Evolutionary conservation across 1,284 basidiomycete genomes (phyloP), one percentile per base, ranked within the genome.

Genomic region (Thelephora terrestris): DNA sequence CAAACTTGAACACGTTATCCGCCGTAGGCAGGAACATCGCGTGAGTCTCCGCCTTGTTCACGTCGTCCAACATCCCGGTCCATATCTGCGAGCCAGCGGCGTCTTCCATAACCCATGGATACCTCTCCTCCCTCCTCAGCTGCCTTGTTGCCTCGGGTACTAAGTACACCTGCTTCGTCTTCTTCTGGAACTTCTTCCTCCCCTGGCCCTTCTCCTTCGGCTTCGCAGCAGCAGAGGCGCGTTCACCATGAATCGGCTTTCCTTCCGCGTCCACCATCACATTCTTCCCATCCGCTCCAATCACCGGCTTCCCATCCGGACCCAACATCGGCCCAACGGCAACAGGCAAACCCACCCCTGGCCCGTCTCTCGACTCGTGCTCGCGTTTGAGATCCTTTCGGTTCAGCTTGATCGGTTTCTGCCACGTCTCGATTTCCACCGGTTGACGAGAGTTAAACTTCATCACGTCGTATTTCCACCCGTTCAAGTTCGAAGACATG

Each of bases 31-130:
- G 85, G 58, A 71, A 68, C 63, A 70, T 64, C 37, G 61, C 68
- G 46, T 67, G 62, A 20, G 64, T 67, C 56, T 68, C 60, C 27
- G 64, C 71, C 63, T 78, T 88, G 18, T 75, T 68, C 6, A 78
- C 72, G 50, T 91, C 88, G 62, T 91, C 86, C 70, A 92, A 73
- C 61, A 82, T 75, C 17, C 83, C 91, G 18, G 80, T 71, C 90
- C 90, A 93, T 25, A 76, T 61, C 64, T 90, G 85, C 51, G 71
- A 67, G 47, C 78, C 74, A 39, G 62, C 61, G 43, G 73, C 76
- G 60, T 91, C 88, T 67, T 93, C 90, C 66, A 92, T 76, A 40
- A 93, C 80, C 91, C 90, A 93, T 2, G 91, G 90, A 63, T 85
- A 86, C 55, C 85, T 71, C 65, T 93, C 91, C 68, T 93, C 89